Evolutionary conservation across 768 basidiomycete genomes (phyloP).

Genomic region (Agaricus sinodeliciosus): DNA sequence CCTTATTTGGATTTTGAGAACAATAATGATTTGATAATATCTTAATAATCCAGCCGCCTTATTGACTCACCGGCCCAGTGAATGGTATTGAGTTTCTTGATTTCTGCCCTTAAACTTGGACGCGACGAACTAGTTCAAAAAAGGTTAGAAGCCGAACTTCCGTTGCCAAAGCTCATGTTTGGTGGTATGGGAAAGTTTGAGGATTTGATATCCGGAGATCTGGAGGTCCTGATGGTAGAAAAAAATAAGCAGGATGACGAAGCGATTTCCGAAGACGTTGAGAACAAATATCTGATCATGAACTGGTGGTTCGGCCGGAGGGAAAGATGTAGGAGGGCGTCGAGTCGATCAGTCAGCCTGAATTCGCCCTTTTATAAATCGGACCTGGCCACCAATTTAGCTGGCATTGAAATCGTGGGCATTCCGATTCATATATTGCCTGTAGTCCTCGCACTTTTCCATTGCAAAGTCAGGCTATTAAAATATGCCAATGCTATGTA

Average conservation of each 20-base stretch:
- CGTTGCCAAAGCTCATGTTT: slow-evolving; percentile 30
- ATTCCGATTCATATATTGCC: too few species aligned
- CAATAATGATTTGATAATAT: too few species aligned
- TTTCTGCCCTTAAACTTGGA: slow-evolving; percentile 57
- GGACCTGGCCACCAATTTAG: too few species aligned
- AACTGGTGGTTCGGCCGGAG: slow-evolving; percentile 17
- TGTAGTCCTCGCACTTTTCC: too few species aligned
- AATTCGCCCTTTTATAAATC: too few species aligned
- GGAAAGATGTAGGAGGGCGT: slow-evolving; percentile 16
- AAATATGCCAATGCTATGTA: too few species aligned
- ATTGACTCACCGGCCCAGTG: too few species aligned
- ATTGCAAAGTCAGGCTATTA: too few species aligned
- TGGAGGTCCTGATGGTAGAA: slow-evolving; percentile 17
- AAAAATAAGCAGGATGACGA: slow-evolving; percentile 2
- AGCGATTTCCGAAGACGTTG: slow-evolving; percentile 56
- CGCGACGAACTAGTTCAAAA: slow-evolving; percentile 51
- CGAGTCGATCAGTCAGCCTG: too few species aligned
- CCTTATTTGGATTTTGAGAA: too few species aligned
- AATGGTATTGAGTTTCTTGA: slow-evolving; percentile 78
- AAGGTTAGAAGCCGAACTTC: slow-evolving; percentile 32
- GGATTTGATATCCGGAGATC: slow-evolving; percentile 16
- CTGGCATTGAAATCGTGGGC: too few species aligned
- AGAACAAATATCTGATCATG: slow-evolving; percentile 27
- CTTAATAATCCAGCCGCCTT: too few species aligned
- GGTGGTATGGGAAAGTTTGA: slow-evolving; percentile 20